Evolutionary conservation across 2,329 filamentous ascomycete species (phyloP), one percentile per base, ranked within the genome.

Genomic region (Epichloe amarillans): DNA sequence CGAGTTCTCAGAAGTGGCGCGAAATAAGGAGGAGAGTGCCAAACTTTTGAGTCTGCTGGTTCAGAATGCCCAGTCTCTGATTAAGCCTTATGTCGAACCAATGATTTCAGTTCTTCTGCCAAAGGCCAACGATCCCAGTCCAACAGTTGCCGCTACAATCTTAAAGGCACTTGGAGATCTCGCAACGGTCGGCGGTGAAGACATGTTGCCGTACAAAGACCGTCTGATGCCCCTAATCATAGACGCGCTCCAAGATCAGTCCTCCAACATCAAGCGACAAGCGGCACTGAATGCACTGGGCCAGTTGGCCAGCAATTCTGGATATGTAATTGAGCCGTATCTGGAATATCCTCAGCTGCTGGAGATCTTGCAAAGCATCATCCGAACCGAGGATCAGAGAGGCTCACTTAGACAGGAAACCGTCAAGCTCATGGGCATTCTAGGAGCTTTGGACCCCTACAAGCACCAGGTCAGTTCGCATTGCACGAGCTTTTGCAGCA

Each of bases 321-420:
- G 94, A 58, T 98, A 98, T 69, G 94, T 98, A 49, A 97, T 98
- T 53, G 83, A 90, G 51, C 94, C 94, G 0, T 98, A 98, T 61
- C 76, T 91, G 46, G 90, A 98, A 54, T 95, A 97, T 60, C 93
- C 94, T 0, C 85, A 96, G 62, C 78, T 98, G 8, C 81, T 98
- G 46, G 89, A 93, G 54, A 86, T 97, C 30, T 72, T 98, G 11
- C 91, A 96, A 63, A 88, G 86, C 57, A 95, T 98, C 58, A 93
- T 97, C 58, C 88, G 94, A 60, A 88, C 86, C 5, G 94, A 98
- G 66, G 76, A 79, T 2, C 88, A 90, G 55, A 84, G 89, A 50
- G 88, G 88, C 0, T 80, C 86, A 15, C 72, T 98, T 36, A 80
- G 93, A 42, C 88, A 93, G 56, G 91, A 97, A 66, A 96, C 93